These are phyloP conservation scores for Colletotrichum viniferum DNA, from an alignment of 2,329 filamentous ascomycete genomes.

Conservation along the genomic window DNA sequence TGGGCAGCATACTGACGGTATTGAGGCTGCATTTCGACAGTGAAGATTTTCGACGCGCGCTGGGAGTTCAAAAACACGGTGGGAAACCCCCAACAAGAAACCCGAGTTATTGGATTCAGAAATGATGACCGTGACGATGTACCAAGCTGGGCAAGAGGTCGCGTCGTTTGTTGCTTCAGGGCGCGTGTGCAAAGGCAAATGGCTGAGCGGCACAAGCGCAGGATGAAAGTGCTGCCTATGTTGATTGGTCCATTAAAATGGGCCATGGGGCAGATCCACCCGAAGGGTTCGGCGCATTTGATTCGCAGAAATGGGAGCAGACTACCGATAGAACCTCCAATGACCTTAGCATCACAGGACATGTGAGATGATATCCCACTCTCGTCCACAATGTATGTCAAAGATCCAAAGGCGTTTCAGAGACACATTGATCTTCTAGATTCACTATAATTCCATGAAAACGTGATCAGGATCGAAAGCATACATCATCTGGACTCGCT, in stretches of 20 bases:
- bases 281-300: neutral
- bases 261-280: neutral
- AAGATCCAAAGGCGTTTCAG: neutral
- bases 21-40: slow-evolving; percentile 54
- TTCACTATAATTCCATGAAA: neutral
- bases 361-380: neutral
- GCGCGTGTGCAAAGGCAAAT: neutral
- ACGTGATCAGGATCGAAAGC: neutral
- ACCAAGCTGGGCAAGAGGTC: neutral
- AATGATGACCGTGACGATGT: slow-evolving; percentile 21
- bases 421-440: neutral
- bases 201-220: neutral
- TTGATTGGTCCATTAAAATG: neutral
- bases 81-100: neutral
- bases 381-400: neutral
- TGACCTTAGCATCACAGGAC: neutral
- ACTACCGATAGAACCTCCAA: too few species aligned
- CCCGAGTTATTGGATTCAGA: neutral
- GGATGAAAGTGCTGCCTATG: neutral
- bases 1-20: slow-evolving; percentile 51
- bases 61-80: neutral
- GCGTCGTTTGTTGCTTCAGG: slow-evolving; percentile 1
- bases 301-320: neutral
- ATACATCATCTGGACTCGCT: neutral
- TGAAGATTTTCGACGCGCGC: neutral